Evolutionary conservation across 2,329 filamentous ascomycete species (phyloP), one percentile per base, ranked within the genome.

Genomic region (Fusarium heterosporum): DNA sequence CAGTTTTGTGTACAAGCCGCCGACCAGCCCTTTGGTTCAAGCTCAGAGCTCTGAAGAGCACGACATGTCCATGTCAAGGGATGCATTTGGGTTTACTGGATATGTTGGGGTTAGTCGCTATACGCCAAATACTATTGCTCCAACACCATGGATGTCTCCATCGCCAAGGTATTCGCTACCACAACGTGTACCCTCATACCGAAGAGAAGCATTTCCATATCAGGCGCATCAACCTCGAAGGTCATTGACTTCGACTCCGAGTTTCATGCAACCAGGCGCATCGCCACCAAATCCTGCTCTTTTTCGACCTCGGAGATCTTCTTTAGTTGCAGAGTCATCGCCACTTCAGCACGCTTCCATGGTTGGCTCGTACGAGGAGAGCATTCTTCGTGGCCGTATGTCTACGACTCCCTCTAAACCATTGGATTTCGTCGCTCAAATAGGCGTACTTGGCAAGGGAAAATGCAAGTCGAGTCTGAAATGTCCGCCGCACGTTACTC

Each of bases 311-410:
- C 85, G 93, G 41, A 82, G 87, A 10, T 89, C 90, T 0, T 97
- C 94, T 0, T 82, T 92, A 43, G 85, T 87, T 16, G 89, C 90
- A 1, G 94, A 97, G 43, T 81, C 84, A 4, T 93, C 93, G 4
- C 90, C 93, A 6, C 81, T 96, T 28, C 92, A 95, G 56, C 93
- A 96, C 78, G 94, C 95, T 10, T 94, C 94, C 5, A 96, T 99
- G 91, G 95, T 98, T 3, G 96, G 96, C 3, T 97, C 95, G 3
- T 99, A 97, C 71, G 96, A 99, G 78, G 96, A 99, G 79, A 97
- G 93, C 28, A 97, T 99, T 61, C 82, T 99, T 3, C 89, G 93
- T 45, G 96, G 96, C 38, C 89, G 96, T 64, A 99, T 99, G 96
- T 98, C 96, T 28, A 97, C 94, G 2, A 96, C 90, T 3, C 95